phyloP scores from a whole-genome alignment of 2,329 filamentous ascomycete species.

The Neopestalotiopsis sp. region DNA sequence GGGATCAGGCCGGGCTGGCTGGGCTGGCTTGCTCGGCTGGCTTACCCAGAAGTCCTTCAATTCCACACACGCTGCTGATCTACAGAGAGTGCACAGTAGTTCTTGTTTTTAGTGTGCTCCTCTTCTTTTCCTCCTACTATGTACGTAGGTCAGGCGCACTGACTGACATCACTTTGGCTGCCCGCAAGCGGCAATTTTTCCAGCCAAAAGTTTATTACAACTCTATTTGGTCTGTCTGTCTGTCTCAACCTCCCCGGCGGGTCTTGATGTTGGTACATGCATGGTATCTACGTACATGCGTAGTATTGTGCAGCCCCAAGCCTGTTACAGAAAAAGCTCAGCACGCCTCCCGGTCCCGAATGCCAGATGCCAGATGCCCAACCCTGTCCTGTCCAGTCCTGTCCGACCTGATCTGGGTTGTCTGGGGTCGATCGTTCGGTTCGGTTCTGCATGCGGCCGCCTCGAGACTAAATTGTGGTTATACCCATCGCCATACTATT shows the following conservation, averaged over 20 bases:
- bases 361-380: too few species aligned
- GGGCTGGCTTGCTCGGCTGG: too few species aligned
- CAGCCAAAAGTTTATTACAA: not conserved
- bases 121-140: too few species aligned
- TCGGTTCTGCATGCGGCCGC: not conserved
- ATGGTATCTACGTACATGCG: too few species aligned
- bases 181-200: not conserved
- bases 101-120: too few species aligned
- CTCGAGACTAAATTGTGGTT: not conserved
- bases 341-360: not conserved
- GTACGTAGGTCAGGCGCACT: not conserved
- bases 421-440: not conserved
- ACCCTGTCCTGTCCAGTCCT: not conserved
- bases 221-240: not conserved
- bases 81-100: too few species aligned
- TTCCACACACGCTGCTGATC: too few species aligned
- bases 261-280: too few species aligned
- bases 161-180: constrained; percentile 6
- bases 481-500: too few species aligned
- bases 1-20: too few species aligned
- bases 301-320: not conserved
- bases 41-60: too few species aligned
- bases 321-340: not conserved
- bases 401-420: constrained; percentile 5
- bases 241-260: not conserved